Conservation (phyloP, 2,329 filamentous ascomycete species). For the Didymella arachidicola region DNA sequence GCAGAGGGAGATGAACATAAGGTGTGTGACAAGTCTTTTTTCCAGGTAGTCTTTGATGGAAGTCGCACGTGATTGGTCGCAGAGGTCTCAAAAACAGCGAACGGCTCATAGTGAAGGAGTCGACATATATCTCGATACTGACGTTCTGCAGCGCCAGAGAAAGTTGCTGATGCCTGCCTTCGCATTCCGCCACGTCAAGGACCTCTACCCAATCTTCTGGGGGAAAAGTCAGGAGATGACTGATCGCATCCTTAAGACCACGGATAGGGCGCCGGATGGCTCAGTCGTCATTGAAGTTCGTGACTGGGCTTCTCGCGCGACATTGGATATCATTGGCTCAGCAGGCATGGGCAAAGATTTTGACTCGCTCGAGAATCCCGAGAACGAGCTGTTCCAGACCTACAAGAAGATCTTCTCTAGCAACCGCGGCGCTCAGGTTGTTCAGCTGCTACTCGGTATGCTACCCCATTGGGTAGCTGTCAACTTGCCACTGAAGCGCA, state of each 20-base stretch:
- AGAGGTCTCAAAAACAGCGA: background rate
- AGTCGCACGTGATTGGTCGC: no score
- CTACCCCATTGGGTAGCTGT: constrained; percentile 69
- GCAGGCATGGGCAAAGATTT: constrained; percentile 67
- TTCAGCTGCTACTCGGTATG: constrained; percentile 68
- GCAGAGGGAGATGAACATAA: constrained; percentile 94
- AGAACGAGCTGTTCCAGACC: constrained; percentile 61
- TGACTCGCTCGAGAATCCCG: constrained; percentile 58
- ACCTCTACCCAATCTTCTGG: constrained; percentile 60
- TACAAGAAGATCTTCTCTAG: constrained; percentile 62
- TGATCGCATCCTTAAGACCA: constrained; percentile 41
- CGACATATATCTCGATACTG: background rate
- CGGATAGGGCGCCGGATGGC: constrained; percentile 34
- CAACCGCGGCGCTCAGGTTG: constrained; percentile 59
- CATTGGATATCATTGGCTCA: constrained; percentile 66
- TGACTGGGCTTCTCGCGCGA: constrained; percentile 60
- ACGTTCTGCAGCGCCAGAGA: constrained; percentile 51
- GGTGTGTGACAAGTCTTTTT: constrained; percentile 42
- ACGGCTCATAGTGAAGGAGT: background rate
- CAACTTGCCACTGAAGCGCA: constrained; percentile 73
- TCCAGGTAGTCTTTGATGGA: no score
- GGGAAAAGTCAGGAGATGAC: constrained; percentile 56
- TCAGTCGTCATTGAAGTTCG: constrained; percentile 54
- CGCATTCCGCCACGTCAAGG: constrained; percentile 59
- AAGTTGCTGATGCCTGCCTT: constrained; percentile 60